phyloP scores from a whole-genome alignment of 2,329 filamentous ascomycete genomes.

The Exophiala xenobiotica region DNA sequence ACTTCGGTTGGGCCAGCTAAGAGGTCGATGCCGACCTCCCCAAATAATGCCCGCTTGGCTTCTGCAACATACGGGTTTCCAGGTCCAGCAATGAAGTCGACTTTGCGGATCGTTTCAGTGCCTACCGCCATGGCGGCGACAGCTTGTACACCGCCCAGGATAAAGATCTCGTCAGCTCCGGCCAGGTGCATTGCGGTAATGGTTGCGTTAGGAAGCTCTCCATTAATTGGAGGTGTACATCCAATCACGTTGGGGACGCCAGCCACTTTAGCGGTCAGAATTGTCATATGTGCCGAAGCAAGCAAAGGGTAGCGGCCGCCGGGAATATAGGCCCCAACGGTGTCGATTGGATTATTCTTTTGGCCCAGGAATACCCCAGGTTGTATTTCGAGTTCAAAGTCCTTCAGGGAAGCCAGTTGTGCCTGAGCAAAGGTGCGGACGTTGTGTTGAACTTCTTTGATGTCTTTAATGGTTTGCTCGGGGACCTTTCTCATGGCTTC shows the following conservation, averaged over 20 bases:
- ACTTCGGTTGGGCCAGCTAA: conserved; percentile 56
- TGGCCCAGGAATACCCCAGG: conserved; percentile 54
- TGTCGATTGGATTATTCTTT: conserved; percentile 50
- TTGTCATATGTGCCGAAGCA: conserved; percentile 57
- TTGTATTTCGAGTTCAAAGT: conserved; percentile 54
- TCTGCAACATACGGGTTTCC: conserved; percentile 58
- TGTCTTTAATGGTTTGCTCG: conserved; percentile 53
- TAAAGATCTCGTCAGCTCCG: conserved; percentile 52
- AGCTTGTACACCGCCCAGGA: conserved; percentile 55
- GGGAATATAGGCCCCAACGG: conserved; percentile 50
- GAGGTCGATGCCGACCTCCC: conserved; percentile 55
- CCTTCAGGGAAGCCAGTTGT: conserved; percentile 46
- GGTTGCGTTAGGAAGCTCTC: conserved; percentile 49
- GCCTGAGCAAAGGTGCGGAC: conserved; percentile 51
- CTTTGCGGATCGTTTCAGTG: conserved; percentile 49
- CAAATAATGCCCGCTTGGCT: conserved; percentile 55
- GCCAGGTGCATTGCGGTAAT: conserved; percentile 53
- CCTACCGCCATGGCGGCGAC: conserved; percentile 54
- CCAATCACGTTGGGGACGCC: conserved; percentile 52
- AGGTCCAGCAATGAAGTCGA: conserved; percentile 55
- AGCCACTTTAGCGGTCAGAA: conserved; percentile 55
- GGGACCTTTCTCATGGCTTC: conserved; percentile 45
- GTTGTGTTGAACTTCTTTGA: conserved; percentile 53
- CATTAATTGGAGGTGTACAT: conserved; percentile 54
- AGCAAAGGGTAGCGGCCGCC: conserved; percentile 55